These are phyloP conservation scores for Phialocephala subalpina DNA, from an alignment of 2,329 filamentous ascomycete species.

Conservation along the genomic window DNA sequence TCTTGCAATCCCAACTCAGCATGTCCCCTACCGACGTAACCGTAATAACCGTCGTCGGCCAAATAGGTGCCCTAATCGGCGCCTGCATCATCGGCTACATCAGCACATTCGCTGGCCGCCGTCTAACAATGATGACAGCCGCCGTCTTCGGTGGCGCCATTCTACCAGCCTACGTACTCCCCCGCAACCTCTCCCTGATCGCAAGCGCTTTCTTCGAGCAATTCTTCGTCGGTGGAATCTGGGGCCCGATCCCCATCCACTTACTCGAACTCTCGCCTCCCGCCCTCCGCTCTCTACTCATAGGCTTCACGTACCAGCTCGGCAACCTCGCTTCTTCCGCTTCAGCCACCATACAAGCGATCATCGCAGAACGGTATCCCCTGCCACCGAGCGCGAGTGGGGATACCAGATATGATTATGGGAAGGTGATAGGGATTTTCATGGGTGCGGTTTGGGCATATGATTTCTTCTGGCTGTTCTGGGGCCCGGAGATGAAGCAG, in stretches of 20 bases:
- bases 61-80: slow-evolving; percentile 72
- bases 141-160: slow-evolving; percentile 75
- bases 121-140: slow-evolving; percentile 72
- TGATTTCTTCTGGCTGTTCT: too few relatives aligned
- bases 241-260: slow-evolving; percentile 77
- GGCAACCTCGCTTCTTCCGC: slow-evolving; percentile 79
- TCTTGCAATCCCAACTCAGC: slow-evolving; percentile 61
- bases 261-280: slow-evolving; percentile 76
- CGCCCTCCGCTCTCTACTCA: slow-evolving; percentile 75
- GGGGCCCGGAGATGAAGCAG: too few relatives aligned
- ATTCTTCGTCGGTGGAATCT: slow-evolving; percentile 79
- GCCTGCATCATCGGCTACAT: slow-evolving; percentile 71
- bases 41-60: slow-evolving; percentile 74
- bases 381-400: slow-evolving; percentile 52
- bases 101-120: slow-evolving; percentile 72
- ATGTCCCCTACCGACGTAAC: slow-evolving; percentile 61
- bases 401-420: neutral
- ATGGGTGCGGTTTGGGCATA: too few relatives aligned
- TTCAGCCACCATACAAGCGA: slow-evolving; percentile 80
- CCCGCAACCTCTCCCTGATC: slow-evolving; percentile 67
- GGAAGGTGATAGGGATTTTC: neutral
- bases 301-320: slow-evolving; percentile 76
- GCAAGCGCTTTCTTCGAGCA: slow-evolving; percentile 87
- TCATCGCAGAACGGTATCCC: slow-evolving; percentile 77
- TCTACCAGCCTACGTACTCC: slow-evolving; percentile 84